These are phyloP conservation scores for Coprinopsis strossmayeri DNA, from an alignment of 768 basidiomycete genomes.

Conservation along the genomic window DNA sequence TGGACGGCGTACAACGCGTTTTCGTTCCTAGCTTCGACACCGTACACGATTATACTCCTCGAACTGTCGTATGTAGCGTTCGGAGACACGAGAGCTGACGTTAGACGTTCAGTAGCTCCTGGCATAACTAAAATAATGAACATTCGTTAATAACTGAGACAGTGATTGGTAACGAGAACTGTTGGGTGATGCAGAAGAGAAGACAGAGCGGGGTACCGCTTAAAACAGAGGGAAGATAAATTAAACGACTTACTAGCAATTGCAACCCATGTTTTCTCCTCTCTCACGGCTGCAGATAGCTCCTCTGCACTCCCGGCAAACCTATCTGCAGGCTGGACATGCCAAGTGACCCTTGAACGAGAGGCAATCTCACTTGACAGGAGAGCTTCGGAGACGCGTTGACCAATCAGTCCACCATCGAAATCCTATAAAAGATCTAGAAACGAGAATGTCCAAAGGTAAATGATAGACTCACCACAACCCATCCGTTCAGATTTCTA, in stretches of 20 bases:
- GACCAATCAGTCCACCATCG: slow-evolving; percentile 47
- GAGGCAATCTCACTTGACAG: slow-evolving; percentile 20
- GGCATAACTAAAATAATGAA: slow-evolving; percentile 40
- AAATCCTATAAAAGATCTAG: slow-evolving; percentile 33
- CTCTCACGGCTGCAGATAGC: slow-evolving; percentile 35
- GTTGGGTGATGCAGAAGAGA: too few species aligned
- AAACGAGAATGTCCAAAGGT: background rate
- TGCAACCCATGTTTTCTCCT: slow-evolving; percentile 50
- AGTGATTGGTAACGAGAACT: too few species aligned
- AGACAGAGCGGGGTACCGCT: too few species aligned
- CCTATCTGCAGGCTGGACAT: slow-evolving; percentile 28
- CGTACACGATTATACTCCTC: slow-evolving; percentile 41
- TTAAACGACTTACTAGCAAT: slow-evolving; percentile 39
- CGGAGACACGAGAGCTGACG: slow-evolving; percentile 27
- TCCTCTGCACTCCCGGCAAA: slow-evolving; percentile 40
- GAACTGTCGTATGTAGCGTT: slow-evolving; percentile 43
- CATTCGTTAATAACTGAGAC: too few species aligned
- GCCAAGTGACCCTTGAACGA: slow-evolving; percentile 38
- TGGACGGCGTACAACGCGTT: slow-evolving; percentile 36
- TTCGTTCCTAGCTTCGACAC: slow-evolving; percentile 20
- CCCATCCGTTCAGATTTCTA: slow-evolving; percentile 39
- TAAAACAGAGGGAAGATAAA: too few species aligned
- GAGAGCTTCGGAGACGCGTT: slow-evolving; percentile 30
- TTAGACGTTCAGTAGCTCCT: slow-evolving; percentile 30
- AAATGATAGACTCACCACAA: slow-evolving; percentile 32